Evolutionary conservation across 2,329 filamentous ascomycete species (phyloP).

Genomic region (Colletotrichum sp.): DNA sequence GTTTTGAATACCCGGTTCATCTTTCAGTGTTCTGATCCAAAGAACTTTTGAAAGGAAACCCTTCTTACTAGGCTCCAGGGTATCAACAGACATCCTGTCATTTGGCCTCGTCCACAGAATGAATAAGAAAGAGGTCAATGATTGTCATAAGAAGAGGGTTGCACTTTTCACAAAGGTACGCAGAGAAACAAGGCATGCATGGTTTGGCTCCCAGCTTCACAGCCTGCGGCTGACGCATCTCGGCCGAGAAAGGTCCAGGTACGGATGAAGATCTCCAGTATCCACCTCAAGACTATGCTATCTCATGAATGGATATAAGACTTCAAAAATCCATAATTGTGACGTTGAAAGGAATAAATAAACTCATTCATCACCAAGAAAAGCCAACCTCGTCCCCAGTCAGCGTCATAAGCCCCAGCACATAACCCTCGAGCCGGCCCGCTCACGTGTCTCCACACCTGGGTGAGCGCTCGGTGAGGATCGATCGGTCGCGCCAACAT

Average conservation of each 20-base stretch:
- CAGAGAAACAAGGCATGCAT: background rate
- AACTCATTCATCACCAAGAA: background rate
- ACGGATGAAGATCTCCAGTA: background rate
- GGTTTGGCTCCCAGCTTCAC: background rate
- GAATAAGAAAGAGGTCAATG: accelerated
- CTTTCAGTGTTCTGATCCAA: background rate
- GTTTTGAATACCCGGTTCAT: accelerated
- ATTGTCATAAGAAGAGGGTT: accelerated
- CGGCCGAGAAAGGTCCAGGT: background rate
- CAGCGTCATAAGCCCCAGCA: background rate
- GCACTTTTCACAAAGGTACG: background rate
- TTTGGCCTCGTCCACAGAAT: background rate
- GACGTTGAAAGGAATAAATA: background rate
- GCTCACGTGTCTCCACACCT: background rate
- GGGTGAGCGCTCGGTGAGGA: background rate
- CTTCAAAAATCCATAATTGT: background rate
- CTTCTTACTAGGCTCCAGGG: accelerated
- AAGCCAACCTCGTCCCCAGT: background rate
- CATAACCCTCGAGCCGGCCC: background rate
- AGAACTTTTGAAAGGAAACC: background rate
- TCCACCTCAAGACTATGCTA: background rate
- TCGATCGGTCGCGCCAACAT: background rate
- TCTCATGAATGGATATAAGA: background rate
- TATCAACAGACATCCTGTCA: background rate
- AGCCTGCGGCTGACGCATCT: background rate